Percentiles rank a stretch among this genome's conserved stretches.
phyloP scores from a whole-genome alignment of 192 early-diverging fungal genomes.

The Gigaspora rosea region DNA sequence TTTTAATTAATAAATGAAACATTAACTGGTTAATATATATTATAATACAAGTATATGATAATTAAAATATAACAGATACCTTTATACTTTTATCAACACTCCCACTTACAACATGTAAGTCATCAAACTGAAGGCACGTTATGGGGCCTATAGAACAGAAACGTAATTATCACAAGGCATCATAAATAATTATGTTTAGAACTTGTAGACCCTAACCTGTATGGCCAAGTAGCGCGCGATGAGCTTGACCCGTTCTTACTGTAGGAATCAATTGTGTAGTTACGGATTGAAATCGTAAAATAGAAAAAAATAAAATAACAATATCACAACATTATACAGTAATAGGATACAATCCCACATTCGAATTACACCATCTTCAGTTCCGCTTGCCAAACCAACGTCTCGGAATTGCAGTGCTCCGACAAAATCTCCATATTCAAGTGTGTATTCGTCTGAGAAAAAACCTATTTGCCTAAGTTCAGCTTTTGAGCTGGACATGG shows the following conservation, averaged over 20 bases:
- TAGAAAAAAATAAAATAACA: not conserved
- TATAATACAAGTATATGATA: not conserved
- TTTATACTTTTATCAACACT: constrained; percentile 64
- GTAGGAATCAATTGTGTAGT: not conserved
- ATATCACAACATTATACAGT: not conserved
- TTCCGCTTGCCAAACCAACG: constrained; percentile 73
- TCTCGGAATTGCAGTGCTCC: constrained; percentile 75
- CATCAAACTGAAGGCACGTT: constrained; percentile 61
- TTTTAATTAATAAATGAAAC: not conserved
- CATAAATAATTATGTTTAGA: not conserved
- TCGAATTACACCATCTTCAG: constrained; percentile 69
- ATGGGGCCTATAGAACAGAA: constrained; percentile 21
- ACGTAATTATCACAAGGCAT: not conserved
- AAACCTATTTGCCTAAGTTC: constrained; percentile 32
- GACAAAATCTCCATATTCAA: constrained; percentile 53
- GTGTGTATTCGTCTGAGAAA: constrained; percentile 35
- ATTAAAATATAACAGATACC: constrained; percentile 34
- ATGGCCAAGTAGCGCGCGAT: constrained; percentile 72
- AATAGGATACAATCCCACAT: constrained; percentile 71
- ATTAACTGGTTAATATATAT: not conserved
- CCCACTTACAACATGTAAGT: constrained; percentile 70
- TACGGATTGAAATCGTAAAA: not conserved
- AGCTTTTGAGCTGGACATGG: constrained; percentile 38
- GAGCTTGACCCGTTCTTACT: constrained; percentile 72
- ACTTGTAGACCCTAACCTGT: constrained; percentile 56